Evolutionary conservation across 1,139 yeast species (phyloP).

Genomic region (Ashbya aceris): DNA sequence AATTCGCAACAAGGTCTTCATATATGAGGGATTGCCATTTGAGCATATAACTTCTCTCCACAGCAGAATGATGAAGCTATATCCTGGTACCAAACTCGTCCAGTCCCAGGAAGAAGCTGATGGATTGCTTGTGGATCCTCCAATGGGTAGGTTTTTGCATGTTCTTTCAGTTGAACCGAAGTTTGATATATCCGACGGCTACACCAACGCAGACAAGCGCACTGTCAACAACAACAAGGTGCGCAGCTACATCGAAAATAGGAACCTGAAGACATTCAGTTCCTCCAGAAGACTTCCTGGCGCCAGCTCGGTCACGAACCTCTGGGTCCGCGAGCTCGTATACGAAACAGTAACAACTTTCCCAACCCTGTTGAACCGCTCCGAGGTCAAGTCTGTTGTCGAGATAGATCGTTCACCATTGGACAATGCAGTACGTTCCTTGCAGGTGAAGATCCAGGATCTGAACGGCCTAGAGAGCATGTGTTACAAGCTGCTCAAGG

Average conservation of each 20-base stretch:
- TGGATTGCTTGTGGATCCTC: slow-evolving; percentile 39
- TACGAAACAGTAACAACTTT: slow-evolving; percentile 68
- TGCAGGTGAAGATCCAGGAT: slow-evolving; percentile 63
- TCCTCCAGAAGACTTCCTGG: slow-evolving; percentile 69
- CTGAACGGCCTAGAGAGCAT: slow-evolving; percentile 58
- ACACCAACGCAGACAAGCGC: slow-evolving; percentile 16
- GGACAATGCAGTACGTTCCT: slow-evolving; percentile 67
- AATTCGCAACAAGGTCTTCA: slow-evolving; percentile 65
- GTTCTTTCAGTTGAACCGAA: slow-evolving; percentile 68
- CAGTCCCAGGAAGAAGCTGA: slow-evolving; percentile 58
- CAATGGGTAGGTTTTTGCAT: slow-evolving; percentile 66
- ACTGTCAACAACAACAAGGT: slow-evolving; percentile 30
- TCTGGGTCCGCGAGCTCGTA: slow-evolving; percentile 85
- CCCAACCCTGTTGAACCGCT: slow-evolving; percentile 84
- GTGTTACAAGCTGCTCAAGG: slow-evolving; percentile 48
- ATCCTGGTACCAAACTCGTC: slow-evolving; percentile 76
- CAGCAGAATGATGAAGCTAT: slow-evolving; percentile 61
- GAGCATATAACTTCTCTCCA: slow-evolving; percentile 82
- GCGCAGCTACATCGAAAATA: slow-evolving; percentile 61
- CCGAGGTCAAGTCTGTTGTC: slow-evolving; percentile 51
- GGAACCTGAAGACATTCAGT: slow-evolving; percentile 61
- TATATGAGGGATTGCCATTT: slow-evolving; percentile 80
- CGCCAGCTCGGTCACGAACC: slow-evolving; percentile 58
- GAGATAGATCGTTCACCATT: slow-evolving; percentile 70
- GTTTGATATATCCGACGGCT: slow-evolving; percentile 39